Percentiles rank a stretch among this genome's conserved stretches.
These are phyloP conservation scores for Mortierella sp. DNA, from an alignment of 371 early-diverging fungal genomes.

Conservation along the genomic window DNA sequence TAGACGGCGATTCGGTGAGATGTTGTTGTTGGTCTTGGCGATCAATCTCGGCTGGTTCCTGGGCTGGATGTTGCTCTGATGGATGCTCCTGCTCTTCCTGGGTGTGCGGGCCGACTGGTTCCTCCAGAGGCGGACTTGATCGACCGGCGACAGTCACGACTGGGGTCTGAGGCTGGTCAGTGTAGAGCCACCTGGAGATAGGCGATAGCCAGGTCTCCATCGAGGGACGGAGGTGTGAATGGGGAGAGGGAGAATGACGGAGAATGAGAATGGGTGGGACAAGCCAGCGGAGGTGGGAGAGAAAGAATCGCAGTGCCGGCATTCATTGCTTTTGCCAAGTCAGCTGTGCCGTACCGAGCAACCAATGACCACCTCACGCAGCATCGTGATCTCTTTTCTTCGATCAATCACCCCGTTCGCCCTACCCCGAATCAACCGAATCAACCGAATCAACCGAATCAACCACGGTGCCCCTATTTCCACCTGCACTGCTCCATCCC, in stretches of 20 bases:
- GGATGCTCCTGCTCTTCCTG: not conserved
- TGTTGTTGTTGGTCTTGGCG: constrained; percentile 2
- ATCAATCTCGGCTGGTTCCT: not conserved
- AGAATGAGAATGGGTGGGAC: no score
- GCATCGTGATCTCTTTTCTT: not conserved
- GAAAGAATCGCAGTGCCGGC: no score
- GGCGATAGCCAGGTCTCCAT: constrained; percentile 41
- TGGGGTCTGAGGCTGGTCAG: not conserved
- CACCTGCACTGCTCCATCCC: not conserved
- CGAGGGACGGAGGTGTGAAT: not conserved
- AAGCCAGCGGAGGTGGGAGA: no score
- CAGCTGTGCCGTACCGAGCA: not conserved
- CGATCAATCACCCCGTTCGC: not conserved
- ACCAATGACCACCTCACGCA: constrained; percentile 3
- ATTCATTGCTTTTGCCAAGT: not conserved
- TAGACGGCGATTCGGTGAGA: not conserved
- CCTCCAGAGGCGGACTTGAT: not conserved
- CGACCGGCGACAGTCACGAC: constrained; percentile 4
- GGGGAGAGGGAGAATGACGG: no score
- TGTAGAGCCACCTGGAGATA: constrained; percentile 32
- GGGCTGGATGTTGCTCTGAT: not conserved
- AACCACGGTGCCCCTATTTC: not conserved
- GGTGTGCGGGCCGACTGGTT: not conserved
- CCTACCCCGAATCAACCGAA: no score
- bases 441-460: no score